Conservation (phyloP, 169 alveolate species). For the Eimeria falciformis region DNA sequence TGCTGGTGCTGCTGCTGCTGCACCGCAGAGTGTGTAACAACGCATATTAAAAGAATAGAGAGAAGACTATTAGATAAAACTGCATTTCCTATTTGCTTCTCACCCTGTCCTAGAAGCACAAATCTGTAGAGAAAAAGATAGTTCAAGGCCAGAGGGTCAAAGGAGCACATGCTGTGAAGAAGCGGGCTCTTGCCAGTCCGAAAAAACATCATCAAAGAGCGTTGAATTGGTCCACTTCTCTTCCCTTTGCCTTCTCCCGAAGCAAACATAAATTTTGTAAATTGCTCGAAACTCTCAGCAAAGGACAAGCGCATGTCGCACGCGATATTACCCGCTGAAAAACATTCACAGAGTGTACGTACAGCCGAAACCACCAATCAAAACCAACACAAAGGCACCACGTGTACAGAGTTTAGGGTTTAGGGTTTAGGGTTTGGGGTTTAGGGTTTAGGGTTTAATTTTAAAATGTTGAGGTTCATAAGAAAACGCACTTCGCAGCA, state of each 20-base stretch:
- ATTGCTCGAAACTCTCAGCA: neutral
- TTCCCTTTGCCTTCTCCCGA: neutral
- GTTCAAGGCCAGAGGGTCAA: constrained; percentile 43
- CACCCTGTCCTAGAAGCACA: constrained; percentile 37
- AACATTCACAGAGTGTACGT: neutral
- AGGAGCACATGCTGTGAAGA: constrained; percentile 27
- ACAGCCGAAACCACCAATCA: too few species aligned
- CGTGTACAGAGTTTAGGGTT: too few species aligned
- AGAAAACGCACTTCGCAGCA: neutral
- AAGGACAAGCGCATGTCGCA: neutral
- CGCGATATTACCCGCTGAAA: neutral
- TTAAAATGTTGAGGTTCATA: too few species aligned
- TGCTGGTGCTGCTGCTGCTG: too few species aligned
- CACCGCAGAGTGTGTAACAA: too few species aligned
- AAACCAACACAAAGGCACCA: too few species aligned
- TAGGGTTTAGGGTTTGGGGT: too few species aligned
- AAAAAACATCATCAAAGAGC: constrained; percentile 48
- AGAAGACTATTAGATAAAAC: too few species aligned
- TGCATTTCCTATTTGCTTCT: too few species aligned
- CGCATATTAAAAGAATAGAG: too few species aligned
- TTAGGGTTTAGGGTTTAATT: neutral
- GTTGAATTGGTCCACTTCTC: neutral
- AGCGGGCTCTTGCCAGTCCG: constrained; percentile 5
- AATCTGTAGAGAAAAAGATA: constrained; percentile 40
- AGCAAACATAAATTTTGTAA: neutral